Base-by-base conservation (phyloP, 208 protist genomes). In the Acanthamoeba triangularis region DNA sequence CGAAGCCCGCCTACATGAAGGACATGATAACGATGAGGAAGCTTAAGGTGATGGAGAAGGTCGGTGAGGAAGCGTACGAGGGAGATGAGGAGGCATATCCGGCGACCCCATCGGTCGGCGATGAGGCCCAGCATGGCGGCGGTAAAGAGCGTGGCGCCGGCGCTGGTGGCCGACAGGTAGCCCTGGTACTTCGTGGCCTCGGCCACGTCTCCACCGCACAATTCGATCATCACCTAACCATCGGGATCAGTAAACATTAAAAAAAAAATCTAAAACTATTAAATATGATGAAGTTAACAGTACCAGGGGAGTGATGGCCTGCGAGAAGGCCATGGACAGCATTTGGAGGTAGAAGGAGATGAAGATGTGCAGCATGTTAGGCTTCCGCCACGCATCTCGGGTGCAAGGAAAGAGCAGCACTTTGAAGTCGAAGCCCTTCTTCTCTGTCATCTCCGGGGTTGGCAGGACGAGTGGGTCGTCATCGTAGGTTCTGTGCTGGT, bases 261-360 rank as follows among this genome's bases (percentile, higher is more conserved):
- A 54, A 54, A 54, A 54, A 13, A 54, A 54, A 54, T 54, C 8
- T 16, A 16, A 54, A 54, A 13, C 8, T 54, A 54, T 16, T 16
- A 54, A 16, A 54, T 54, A 54, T n/a, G n/a, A n/a, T 37, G 35
- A 82, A 82, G 41, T 3, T 37, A 49, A 8, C n/a, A 6, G 41
- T 87, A 87, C 78, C 3, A 87, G 52, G 28, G 41, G 28, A 16
- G 20, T 54, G 4, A 37, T 63, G 49, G 78, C 25, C 30, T 47
- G 23, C 37, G 33, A 33, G 78, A 30, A 23, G 16, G 37, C 37
- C 37, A 41, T 63, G 78, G 78, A 28, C 14, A 87, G 78, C 78
- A 87, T 87, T 47, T 87, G 63, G 47, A 87, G 78, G 49, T 63
- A 61, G 28, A 87, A 87, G 3, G 78, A 28, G 7, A 87, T 63